Evolutionary conservation across 73 alveolate species (phyloP).

Genomic region (Uronychia setigera): DNA sequence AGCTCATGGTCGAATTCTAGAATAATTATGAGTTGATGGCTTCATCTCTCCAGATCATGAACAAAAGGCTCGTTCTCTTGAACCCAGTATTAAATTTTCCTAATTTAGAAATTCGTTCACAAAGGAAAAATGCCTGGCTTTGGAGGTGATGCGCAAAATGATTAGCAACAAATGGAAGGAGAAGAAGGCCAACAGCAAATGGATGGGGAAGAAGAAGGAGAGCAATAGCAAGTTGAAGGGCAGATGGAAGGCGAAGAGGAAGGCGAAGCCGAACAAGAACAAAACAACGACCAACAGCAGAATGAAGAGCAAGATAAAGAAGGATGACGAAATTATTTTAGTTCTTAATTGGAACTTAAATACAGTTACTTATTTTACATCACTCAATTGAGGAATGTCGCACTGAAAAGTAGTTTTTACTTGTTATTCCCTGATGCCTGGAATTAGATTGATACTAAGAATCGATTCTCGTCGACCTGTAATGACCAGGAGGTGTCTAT

Average conservation of each 20-base stretch:
- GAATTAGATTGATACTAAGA: neutral
- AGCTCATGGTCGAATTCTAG: conserved; percentile 47
- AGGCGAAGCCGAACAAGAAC: neutral
- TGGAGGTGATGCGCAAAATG: conserved; percentile 23
- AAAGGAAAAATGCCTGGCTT: conserved; percentile 22
- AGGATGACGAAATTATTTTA: too few relatives aligned
- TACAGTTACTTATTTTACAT: neutral
- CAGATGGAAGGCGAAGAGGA: conserved; percentile 8
- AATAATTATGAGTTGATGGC: conserved; percentile 65
- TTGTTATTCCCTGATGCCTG: neutral
- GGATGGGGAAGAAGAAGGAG: conserved; percentile 15
- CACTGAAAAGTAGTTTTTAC: neutral
- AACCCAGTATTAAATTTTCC: conserved; percentile 46
- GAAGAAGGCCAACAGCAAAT: conserved; percentile 3
- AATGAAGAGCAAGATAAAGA: neutral
- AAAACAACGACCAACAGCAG: neutral
- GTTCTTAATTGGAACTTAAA: neutral
- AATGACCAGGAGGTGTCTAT: neutral
- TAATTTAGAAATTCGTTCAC: conserved; percentile 15
- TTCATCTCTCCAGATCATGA: conserved; percentile 42
- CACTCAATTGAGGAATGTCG: neutral
- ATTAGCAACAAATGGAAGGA: conserved; percentile 8
- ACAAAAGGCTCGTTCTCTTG: conserved; percentile 59
- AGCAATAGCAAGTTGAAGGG: conserved; percentile 16
- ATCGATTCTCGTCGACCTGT: neutral